A percentile compares a stretch with the other conserved stretches of the same genome.
phyloP scores from a whole-genome alignment of 495 filamentous ascomycete species.

The Penicillium desertorum region DNA sequence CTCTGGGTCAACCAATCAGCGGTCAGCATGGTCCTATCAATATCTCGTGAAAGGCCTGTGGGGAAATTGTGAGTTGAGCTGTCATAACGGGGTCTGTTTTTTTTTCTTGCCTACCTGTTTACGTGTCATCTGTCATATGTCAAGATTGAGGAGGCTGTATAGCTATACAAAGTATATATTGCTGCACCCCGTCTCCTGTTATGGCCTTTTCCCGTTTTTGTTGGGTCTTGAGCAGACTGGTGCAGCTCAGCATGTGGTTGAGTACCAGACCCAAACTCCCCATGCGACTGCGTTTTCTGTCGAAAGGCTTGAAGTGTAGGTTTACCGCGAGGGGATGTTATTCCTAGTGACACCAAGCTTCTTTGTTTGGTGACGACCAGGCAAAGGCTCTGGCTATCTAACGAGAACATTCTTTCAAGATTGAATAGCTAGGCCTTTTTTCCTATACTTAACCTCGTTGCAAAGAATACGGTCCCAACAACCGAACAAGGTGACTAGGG shows the following conservation, averaged over 20 bases:
- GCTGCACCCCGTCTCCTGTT: background rate
- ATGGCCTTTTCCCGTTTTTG: background rate
- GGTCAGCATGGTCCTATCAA: background rate
- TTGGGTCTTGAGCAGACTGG: background rate
- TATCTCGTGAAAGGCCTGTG: background rate
- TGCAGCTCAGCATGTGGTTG: background rate
- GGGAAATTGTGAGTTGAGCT: background rate
- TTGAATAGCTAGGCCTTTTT: background rate
- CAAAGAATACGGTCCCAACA: background rate
- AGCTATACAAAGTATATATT: background rate
- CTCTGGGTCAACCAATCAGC: conserved; percentile 2
- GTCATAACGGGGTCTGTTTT: no score
- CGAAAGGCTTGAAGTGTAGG: background rate
- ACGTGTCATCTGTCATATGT: background rate
- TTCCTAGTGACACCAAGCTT: background rate
- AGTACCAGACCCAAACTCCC: background rate
- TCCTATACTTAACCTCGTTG: background rate
- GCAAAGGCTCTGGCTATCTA: background rate
- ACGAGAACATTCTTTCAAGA: background rate
- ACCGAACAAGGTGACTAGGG: background rate
- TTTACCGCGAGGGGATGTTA: background rate
- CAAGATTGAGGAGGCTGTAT: background rate
- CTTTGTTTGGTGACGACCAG: background rate
- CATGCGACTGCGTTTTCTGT: background rate
- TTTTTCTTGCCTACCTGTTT: background rate